A percentile compares a stretch with the other conserved stretches of the same genome.
Conservation (phyloP, 2,329 filamentous ascomycete genomes). For the Ceratocystis alfenasii region DNA sequence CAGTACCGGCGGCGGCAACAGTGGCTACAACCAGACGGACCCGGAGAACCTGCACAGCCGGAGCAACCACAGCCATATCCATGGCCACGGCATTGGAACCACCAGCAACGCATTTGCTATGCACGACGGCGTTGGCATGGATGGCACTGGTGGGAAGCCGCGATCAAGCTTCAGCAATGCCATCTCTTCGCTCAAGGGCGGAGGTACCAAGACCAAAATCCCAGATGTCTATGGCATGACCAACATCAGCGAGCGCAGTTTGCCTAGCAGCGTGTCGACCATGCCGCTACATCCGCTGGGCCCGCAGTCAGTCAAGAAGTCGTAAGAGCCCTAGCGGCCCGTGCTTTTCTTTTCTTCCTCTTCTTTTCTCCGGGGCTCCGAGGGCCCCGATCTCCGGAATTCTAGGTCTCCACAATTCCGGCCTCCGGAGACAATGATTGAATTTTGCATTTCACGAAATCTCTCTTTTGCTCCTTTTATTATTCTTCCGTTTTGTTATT, state of each 20-base stretch:
- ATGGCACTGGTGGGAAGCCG: slow-evolving; percentile 10
- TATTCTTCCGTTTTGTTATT: no score
- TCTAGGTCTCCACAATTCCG: no score
- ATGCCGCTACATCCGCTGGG: slow-evolving; percentile 19
- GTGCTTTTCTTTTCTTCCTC: neutral
- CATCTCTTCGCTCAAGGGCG: slow-evolving; percentile 9
- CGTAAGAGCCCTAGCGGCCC: neutral
- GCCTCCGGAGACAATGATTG: no score
- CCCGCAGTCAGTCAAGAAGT: slow-evolving; percentile 17
- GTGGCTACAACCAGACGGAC: slow-evolving; percentile 20
- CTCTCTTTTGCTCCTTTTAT: no score
- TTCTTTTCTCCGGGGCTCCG: neutral
- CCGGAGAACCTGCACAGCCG: slow-evolving; percentile 10
- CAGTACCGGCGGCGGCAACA: slow-evolving; percentile 16
- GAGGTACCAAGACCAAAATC: slow-evolving; percentile 16
- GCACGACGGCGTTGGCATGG: neutral
- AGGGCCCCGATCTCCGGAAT: neutral
- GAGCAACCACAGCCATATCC: neutral
- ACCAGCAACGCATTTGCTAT: slow-evolving; percentile 15
- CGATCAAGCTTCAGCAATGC: slow-evolving; percentile 18
- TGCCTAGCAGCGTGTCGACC: slow-evolving; percentile 20
- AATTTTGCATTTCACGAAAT: no score
- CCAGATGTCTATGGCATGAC: slow-evolving; percentile 22
- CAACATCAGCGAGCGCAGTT: slow-evolving; percentile 19
- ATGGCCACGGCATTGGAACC: slow-evolving; percentile 11